These are phyloP conservation scores for Psilocybe mexicana DNA, from an alignment of 1,284 basidiomycete genomes.

Conservation along the genomic window DNA sequence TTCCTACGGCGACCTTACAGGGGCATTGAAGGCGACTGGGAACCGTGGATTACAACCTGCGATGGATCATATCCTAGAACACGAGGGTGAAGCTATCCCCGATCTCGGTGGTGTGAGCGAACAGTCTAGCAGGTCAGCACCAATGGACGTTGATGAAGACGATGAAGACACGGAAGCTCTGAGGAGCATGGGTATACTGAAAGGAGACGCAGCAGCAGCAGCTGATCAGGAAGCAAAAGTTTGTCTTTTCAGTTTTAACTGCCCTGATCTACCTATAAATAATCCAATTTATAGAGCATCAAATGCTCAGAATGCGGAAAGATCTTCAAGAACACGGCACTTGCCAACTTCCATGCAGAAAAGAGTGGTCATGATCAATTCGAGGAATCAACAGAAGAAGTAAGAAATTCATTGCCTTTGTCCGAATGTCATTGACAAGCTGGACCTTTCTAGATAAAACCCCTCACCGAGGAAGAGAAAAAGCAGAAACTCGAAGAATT, in stretches of 20 bases:
- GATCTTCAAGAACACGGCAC: conserved; percentile 83
- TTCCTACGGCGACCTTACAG: conserved; percentile 38
- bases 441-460: conserved; percentile 66
- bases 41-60: conserved; percentile 83
- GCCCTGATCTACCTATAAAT: not conserved
- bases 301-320: conserved; percentile 84
- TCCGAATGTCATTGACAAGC: not conserved
- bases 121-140: conserved; percentile 28
- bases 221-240: conserved; percentile 39
- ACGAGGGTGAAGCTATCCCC: conserved; percentile 75
- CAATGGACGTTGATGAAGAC: conserved; percentile 60
- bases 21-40: conserved; percentile 82
- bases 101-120: conserved; percentile 42
- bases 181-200: conserved; percentile 47
- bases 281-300: conserved; percentile 57
- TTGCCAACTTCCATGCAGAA: conserved; percentile 94
- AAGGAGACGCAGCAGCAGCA: conserved; percentile 52
- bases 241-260: conserved; percentile 29
- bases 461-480: conserved; percentile 95
- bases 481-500: conserved; percentile 80
- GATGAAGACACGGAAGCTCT: conserved; percentile 73
- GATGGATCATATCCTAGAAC: conserved; percentile 84
- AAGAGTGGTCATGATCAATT: conserved; percentile 95
- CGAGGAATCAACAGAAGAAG: conserved; percentile 95
- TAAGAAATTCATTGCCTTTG: conserved; percentile 27